Percentiles rank a stretch among this genome's conserved stretches.
These are phyloP conservation scores for Pleurotus giganteus DNA, from an alignment of 768 basidiomycete genomes.

Conservation along the genomic window DNA sequence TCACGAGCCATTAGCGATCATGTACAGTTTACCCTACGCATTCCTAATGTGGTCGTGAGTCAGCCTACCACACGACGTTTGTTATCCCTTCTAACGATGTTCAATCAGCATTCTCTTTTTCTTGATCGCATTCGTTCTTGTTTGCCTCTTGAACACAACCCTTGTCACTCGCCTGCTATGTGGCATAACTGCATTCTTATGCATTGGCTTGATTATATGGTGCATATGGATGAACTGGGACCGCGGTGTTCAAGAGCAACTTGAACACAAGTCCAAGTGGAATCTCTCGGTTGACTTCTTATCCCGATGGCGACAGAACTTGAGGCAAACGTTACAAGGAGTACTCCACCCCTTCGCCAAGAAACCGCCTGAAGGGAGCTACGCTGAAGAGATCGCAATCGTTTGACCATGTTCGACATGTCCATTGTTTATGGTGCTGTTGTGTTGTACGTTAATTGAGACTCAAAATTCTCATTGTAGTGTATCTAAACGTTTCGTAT, in stretches of 20 bases:
- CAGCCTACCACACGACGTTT: neutral
- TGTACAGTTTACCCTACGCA: slow-evolving; percentile 39
- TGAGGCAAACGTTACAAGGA: neutral
- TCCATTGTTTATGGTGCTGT: no score
- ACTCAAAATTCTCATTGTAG: no score
- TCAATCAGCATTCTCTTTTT: slow-evolving; percentile 31
- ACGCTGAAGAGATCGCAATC: neutral
- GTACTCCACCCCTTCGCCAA: neutral
- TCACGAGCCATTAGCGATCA: slow-evolving; percentile 34
- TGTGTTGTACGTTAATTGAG: no score
- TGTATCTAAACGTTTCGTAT: no score
- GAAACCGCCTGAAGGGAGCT: neutral
- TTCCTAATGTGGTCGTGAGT: slow-evolving; percentile 39
- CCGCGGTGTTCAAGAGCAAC: neutral
- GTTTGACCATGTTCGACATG: no score
- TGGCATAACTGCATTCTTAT: slow-evolving; percentile 20
- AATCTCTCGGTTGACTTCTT: neutral
- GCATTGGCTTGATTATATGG: slow-evolving; percentile 23
- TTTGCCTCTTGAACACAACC: slow-evolving; percentile 26
- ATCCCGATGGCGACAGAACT: neutral
- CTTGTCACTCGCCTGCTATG: slow-evolving; percentile 24
- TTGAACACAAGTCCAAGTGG: slow-evolving; percentile 7
- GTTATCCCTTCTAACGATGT: neutral
- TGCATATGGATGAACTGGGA: slow-evolving; percentile 24
- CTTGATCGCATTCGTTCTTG: slow-evolving; percentile 24